Percentiles rank a stretch among this genome's conserved stretches.
These are phyloP conservation scores for Diaporthe ampelina DNA, from an alignment of 2,329 filamentous ascomycete species.

Conservation along the genomic window DNA sequence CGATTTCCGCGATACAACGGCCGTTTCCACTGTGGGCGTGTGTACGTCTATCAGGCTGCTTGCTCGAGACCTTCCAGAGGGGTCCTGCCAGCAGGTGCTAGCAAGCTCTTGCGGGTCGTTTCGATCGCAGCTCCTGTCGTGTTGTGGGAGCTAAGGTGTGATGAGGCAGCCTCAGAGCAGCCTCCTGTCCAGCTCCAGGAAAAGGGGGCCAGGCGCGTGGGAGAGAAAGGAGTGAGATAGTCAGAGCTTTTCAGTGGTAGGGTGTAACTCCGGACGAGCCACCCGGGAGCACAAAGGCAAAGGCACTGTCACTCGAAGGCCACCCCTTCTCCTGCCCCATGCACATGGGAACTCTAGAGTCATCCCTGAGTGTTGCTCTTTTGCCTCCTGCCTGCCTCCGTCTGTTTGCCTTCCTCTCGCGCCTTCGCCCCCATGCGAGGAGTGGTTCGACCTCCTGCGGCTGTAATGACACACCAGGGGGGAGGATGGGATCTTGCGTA, in stretches of 20 bases:
- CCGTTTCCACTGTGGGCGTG: slow-evolving; percentile 23
- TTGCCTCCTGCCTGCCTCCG: neutral
- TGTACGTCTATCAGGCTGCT: neutral
- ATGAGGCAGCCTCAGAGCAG: slow-evolving; percentile 19
- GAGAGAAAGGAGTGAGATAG: neutral
- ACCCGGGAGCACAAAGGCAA: slow-evolving; percentile 26
- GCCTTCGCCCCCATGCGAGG: slow-evolving; percentile 9
- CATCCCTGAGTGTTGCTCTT: neutral
- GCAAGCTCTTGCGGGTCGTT: neutral
- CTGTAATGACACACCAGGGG: slow-evolving; percentile 42
- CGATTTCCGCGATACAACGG: slow-evolving; percentile 24
- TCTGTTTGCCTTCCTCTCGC: slow-evolving; percentile 9
- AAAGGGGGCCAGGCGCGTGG: neutral
- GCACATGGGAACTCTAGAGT: neutral
- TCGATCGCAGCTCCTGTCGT: slow-evolving; percentile 9
- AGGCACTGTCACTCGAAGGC: neutral
- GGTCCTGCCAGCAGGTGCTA: slow-evolving; percentile 9
- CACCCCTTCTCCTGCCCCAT: slow-evolving; percentile 19
- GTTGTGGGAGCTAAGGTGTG: slow-evolving; percentile 13
- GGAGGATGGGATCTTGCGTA: slow-evolving; percentile 37
- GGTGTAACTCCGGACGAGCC: slow-evolving; percentile 13
- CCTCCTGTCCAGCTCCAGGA: neutral
- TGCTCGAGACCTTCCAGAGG: slow-evolving; percentile 1
- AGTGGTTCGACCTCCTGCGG: slow-evolving; percentile 39
- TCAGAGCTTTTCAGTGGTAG: slow-evolving; percentile 1